Conservation (phyloP, 2,329 filamentous ascomycete species). For the Venturia oleaginea region DNA sequence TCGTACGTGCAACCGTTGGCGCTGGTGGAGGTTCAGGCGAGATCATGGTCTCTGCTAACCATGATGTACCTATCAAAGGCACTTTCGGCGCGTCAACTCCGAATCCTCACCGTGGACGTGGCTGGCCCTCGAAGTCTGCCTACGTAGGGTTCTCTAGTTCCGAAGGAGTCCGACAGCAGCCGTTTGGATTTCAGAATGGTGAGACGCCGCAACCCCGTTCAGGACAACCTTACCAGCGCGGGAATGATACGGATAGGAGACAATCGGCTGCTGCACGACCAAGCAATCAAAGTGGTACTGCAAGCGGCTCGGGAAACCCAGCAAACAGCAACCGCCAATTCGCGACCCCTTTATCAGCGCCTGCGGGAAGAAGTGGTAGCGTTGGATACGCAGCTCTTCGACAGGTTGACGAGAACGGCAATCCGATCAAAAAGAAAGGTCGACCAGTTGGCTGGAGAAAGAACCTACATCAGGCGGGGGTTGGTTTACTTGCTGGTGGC, state of each 20-base stretch:
- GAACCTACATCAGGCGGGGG: slow-evolving; percentile 26
- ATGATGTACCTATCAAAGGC: background rate
- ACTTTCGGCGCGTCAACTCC: background rate
- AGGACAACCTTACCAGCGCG: background rate
- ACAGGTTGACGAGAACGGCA: slow-evolving; percentile 24
- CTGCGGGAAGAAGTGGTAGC: slow-evolving; percentile 5
- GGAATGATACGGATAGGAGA: background rate
- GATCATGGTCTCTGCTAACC: background rate
- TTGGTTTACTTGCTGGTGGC: slow-evolving; percentile 5
- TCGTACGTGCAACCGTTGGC: background rate
- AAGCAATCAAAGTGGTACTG: background rate
- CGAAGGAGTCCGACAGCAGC: background rate
- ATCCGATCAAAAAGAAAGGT: slow-evolving; percentile 36
- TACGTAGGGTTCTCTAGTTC: background rate
- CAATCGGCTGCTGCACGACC: background rate
- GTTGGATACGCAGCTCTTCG: slow-evolving; percentile 36
- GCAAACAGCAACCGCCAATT: background rate
- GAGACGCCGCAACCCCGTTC: background rate
- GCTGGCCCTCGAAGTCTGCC: background rate
- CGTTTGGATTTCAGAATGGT: background rate
- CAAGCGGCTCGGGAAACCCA: background rate
- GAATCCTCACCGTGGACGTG: background rate
- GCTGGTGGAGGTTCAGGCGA: background rate
- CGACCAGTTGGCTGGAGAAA: slow-evolving; percentile 43
- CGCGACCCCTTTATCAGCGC: slow-evolving; percentile 10